phyloP scores from a whole-genome alignment of 257 asterid species.

The Lavandula angustifolia region DNA sequence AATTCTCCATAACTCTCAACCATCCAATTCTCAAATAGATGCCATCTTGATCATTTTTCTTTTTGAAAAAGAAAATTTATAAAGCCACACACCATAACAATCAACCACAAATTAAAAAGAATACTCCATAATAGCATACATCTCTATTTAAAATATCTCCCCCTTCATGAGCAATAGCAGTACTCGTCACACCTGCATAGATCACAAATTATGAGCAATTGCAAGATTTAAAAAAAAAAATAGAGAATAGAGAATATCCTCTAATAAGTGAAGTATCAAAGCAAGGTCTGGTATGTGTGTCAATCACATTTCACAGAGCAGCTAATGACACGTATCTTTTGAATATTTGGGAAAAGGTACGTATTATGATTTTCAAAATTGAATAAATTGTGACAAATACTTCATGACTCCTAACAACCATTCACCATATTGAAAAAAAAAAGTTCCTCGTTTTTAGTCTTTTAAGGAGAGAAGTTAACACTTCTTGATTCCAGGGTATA shows the following conservation, averaged over 20 bases:
- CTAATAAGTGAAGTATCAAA: constrained; percentile 11
- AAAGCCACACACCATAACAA: neutral
- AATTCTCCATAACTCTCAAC: neutral
- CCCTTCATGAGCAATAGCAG: constrained; percentile 35
- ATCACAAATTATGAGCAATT: constrained; percentile 26
- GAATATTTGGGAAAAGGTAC: constrained; percentile 5
- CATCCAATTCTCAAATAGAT: neutral
- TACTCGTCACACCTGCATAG: constrained; percentile 41
- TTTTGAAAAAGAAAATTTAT: neutral
- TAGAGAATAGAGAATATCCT: neutral
- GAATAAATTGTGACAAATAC: neutral
- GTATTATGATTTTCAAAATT: neutral
- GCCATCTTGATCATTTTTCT: neutral
- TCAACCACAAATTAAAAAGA: constrained; percentile 23
- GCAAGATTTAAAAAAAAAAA: neutral
- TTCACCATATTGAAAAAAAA: constrained; percentile 21
- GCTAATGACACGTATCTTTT: neutral
- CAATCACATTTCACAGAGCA: constrained; percentile 10
- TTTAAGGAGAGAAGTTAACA: constrained; percentile 25
- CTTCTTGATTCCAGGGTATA: constrained; percentile 38
- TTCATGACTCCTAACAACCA: neutral
- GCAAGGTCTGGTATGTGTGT: neutral
- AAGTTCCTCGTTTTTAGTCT: constrained; percentile 3
- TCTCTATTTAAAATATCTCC: constrained; percentile 39
- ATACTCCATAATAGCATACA: constrained; percentile 41